Conservation (phyloP, 352 stramenopile species). For the Phytophthora brassicae region DNA sequence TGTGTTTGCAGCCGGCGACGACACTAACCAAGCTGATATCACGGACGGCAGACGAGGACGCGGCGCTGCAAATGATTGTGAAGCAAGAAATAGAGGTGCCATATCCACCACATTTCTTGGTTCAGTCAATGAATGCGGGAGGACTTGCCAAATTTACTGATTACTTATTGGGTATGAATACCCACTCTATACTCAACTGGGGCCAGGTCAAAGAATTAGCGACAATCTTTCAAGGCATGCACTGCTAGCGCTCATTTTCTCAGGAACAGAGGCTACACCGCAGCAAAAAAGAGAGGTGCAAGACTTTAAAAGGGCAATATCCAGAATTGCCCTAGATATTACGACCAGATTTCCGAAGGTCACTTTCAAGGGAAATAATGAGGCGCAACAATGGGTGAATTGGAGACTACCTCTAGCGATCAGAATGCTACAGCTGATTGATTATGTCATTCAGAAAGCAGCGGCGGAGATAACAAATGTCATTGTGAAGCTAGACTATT, state of each 20-base stretch:
- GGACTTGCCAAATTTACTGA: background rate
- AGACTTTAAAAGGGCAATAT: background rate
- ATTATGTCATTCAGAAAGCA: too few relatives aligned
- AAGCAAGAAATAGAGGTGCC: background rate
- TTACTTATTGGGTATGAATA: background rate
- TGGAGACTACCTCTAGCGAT: too few relatives aligned
- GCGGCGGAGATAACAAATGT: too few relatives aligned
- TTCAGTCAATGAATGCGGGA: background rate
- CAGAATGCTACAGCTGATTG: too few relatives aligned
- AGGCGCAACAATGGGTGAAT: too few relatives aligned
- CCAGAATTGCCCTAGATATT: too few relatives aligned
- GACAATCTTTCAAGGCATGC: background rate
- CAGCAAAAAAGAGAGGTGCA: background rate
- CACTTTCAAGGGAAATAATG: too few relatives aligned
- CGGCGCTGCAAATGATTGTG: background rate
- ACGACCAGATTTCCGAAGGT: too few relatives aligned
- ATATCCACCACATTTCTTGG: background rate
- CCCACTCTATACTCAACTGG: background rate
- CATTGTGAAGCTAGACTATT: too few relatives aligned
- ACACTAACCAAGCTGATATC: background rate
- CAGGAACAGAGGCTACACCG: too few relatives aligned
- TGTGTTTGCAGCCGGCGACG: too few relatives aligned
- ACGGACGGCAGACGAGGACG: background rate
- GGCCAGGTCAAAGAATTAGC: background rate
- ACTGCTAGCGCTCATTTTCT: background rate